phyloP scores from a whole-genome alignment of 1,139 yeast species.

The Suzukiozyma palmioleophila region DNA sequence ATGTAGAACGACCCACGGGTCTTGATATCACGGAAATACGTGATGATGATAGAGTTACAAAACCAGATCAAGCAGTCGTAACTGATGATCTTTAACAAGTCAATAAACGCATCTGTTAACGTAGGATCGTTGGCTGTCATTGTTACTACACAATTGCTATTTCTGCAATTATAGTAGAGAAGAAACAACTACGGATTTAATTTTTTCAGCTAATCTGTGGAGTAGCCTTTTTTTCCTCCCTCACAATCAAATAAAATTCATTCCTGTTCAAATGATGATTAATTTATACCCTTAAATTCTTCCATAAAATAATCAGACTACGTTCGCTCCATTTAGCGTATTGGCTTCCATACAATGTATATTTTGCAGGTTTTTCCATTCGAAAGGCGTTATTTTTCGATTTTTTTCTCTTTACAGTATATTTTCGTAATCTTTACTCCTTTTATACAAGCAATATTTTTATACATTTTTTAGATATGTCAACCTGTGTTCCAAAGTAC shows the following conservation, averaged over 20 bases:
- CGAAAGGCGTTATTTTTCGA: no score
- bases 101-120: slow-evolving; percentile 1
- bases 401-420: no score
- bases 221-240: neutral
- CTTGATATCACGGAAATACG: slow-evolving; percentile 41
- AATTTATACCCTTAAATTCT: no score
- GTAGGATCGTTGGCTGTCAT: slow-evolving; percentile 4
- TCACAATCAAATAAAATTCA: neutral
- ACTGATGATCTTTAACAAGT: slow-evolving; percentile 10
- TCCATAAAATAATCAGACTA: no score
- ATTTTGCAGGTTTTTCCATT: no score
- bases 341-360: no score
- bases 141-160: neutral
- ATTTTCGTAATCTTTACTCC: no score
- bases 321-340: no score
- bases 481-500: no score
- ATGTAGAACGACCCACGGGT: slow-evolving; percentile 38
- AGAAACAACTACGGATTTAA: neutral
- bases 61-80: slow-evolving; percentile 36
- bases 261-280: no score
- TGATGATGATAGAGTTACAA: slow-evolving; percentile 34
- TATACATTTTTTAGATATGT: no score
- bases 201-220: neutral
- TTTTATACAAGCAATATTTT: no score
- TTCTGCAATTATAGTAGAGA: neutral